A percentile compares a stretch with the other conserved stretches of the same genome.
phyloP scores from a whole-genome alignment of 1,284 basidiomycete species.

The Ganoderma sinense region DNA sequence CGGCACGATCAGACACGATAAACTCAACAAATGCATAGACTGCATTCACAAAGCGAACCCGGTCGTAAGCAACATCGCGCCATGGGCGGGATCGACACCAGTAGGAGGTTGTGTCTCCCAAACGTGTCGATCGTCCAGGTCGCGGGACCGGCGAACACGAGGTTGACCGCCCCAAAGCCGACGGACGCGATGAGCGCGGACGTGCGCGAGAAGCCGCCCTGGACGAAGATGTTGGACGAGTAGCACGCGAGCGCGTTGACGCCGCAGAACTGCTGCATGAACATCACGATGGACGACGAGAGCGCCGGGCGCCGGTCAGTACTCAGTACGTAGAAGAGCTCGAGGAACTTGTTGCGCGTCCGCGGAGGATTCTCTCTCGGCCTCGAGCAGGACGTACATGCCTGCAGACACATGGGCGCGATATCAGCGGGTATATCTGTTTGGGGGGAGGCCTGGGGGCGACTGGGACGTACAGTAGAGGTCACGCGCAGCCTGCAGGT shows the following conservation, averaged over 20 bases:
- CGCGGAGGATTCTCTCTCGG: conserved; percentile 62
- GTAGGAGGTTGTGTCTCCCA: conserved; percentile 72
- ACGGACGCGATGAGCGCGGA: conserved; percentile 66
- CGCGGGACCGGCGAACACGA: conserved; percentile 64
- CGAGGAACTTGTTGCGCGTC: conserved; percentile 59
- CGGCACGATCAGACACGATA: too few species aligned
- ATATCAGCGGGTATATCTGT: neutral
- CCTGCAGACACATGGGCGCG: conserved; percentile 34
- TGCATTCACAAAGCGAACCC: conserved; percentile 56
- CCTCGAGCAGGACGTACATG: conserved; percentile 73
- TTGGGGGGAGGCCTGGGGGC: too few species aligned
- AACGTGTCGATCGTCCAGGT: conserved; percentile 68
- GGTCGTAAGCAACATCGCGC: conserved; percentile 67
- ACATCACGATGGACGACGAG: conserved; percentile 77
- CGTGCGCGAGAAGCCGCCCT: conserved; percentile 56
- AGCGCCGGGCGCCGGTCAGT: conserved; percentile 79
- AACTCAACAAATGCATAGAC: neutral
- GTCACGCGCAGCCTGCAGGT: conserved; percentile 80
- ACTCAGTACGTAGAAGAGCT: conserved; percentile 78
- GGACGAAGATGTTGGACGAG: conserved; percentile 65
- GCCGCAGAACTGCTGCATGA: conserved; percentile 72
- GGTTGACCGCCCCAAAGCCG: conserved; percentile 60
- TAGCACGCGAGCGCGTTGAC: conserved; percentile 74
- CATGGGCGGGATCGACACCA: conserved; percentile 75
- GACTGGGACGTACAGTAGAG: conserved; percentile 50